Percentiles rank a stretch among this genome's conserved stretches.
Evolutionary conservation across 225 moss, liverwort and hornwort genomes (phyloP).

Genomic region (Ulota crispa): DNA sequence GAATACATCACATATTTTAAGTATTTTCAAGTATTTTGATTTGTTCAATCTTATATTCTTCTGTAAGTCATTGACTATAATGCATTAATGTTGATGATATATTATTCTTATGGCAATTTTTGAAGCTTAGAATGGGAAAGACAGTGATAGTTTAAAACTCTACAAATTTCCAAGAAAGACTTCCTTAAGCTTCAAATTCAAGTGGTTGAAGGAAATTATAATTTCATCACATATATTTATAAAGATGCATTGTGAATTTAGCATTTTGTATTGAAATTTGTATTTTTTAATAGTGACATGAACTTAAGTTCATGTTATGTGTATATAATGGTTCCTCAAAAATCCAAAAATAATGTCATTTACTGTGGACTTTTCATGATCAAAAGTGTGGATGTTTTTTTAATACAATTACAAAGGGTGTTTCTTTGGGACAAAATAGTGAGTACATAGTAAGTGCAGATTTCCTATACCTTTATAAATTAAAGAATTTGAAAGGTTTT

Average conservation of each 20-base stretch:
- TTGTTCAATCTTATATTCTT: neutral
- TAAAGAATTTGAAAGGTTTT: neutral
- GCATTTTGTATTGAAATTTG: neutral
- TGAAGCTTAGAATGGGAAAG: slow-evolving; percentile 1
- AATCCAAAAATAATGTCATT: too few species aligned
- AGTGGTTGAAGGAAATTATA: neutral
- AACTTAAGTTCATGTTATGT: neutral
- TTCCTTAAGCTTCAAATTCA: neutral
- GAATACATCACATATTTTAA: neutral
- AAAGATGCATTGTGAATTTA: neutral
- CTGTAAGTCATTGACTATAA: neutral
- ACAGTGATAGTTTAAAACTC: neutral
- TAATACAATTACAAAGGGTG: neutral
- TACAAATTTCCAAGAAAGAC: neutral
- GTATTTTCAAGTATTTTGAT: neutral
- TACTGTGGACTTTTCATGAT: neutral
- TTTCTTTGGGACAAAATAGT: neutral
- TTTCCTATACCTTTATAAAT: neutral
- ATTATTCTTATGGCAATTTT: neutral
- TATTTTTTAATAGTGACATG: neutral
- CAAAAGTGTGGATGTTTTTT: neutral
- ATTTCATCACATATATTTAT: neutral
- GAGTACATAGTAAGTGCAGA: neutral
- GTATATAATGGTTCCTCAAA: neutral
- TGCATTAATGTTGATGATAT: neutral